Conservation (phyloP, 1,139 yeast species). For the Candida buenavistaensis region DNA sequence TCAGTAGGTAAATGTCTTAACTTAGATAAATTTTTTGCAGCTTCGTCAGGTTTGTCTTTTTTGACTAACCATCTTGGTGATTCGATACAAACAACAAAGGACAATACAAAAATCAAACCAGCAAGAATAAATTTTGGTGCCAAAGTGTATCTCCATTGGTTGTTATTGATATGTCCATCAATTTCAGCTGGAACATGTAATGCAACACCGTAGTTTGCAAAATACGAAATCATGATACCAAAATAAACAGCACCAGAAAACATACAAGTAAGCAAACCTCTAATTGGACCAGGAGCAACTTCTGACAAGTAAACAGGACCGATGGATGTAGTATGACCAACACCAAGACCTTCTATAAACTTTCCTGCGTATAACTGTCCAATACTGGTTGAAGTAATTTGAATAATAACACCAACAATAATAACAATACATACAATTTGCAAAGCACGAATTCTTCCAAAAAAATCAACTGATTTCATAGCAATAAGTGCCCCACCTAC, state of each 20-base stretch:
- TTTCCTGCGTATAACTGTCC: slow-evolving; percentile 59
- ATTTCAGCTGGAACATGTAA: slow-evolving; percentile 25
- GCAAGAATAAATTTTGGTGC: slow-evolving; percentile 42
- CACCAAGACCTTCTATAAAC: slow-evolving; percentile 53
- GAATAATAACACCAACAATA: slow-evolving; percentile 50
- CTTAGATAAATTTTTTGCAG: slow-evolving; percentile 38
- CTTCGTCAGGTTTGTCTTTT: slow-evolving; percentile 34
- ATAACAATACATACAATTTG: slow-evolving; percentile 46
- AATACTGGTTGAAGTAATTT: slow-evolving; percentile 41
- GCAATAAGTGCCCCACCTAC: slow-evolving; percentile 58
- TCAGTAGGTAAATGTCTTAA: slow-evolving; percentile 51
- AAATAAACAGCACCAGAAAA: slow-evolving; percentile 58
- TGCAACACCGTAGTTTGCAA: slow-evolving; percentile 45
- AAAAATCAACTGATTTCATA: slow-evolving; percentile 42
- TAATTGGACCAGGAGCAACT: slow-evolving; percentile 51
- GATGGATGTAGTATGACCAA: slow-evolving; percentile 58
- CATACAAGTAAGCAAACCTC: slow-evolving; percentile 52
- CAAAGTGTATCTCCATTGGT: slow-evolving; percentile 41
- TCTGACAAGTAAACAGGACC: slow-evolving; percentile 54
- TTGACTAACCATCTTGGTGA: slow-evolving; percentile 50
- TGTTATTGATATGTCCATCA: slow-evolving; percentile 18
- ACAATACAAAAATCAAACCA: slow-evolving; percentile 38
- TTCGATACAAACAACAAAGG: slow-evolving; percentile 39
- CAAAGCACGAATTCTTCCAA: slow-evolving; percentile 57
- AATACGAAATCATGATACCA: slow-evolving; percentile 55